Base-by-base conservation (phyloP, 2,329 filamentous ascomycete species). In the Sclerotinia borealis region DNA sequence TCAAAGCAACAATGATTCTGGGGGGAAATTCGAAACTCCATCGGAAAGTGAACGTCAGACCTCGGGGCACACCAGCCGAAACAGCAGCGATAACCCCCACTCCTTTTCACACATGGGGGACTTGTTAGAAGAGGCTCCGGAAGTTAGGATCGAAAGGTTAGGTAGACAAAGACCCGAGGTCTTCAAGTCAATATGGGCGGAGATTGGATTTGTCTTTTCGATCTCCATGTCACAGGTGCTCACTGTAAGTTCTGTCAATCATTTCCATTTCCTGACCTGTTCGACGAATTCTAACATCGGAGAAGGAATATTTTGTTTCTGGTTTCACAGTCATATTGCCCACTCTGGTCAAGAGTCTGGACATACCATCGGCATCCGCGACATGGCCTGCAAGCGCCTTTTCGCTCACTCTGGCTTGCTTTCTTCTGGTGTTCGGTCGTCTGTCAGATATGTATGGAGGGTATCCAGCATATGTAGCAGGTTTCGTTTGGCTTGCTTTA, bases 281-380 rank as follows among this genome's bases (percentile, higher is more conserved):
- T 50, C 27, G 39, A 31, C 39, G 15, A 25, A 31, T 27, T 37
- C 50, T 62, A 22, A 62, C 39, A 39, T 17, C 36, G 10, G 34
- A 65, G 22, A 37, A 82, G 78, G 86, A 88, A 75, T 88, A 85
- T 71, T 85, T 85, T 66, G 81, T 93, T 58, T 89, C 87, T 52
- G 91, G 91, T 37, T 95, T 93, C 74, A 83, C 83, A 64, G 88
- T 89, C 68, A 83, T 93, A 31, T 75, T 93, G 0, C 90, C 91
- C 0, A 84, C 84, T 0, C 74, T 95, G 3, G 79, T 85, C 13
- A 72, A 75, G 13, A 80, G 84, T 1, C 80, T 95, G 4, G 62
- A 84, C 45, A 92, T 95, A 47, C 84, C 89, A 0, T 80, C 75
- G 71, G 80, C 72, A 48, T 85, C 72, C 69, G 82, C 72, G 75